Base-by-base conservation (phyloP, 2,329 filamentous ascomycete genomes). In the Aureobasidium zeae region DNA sequence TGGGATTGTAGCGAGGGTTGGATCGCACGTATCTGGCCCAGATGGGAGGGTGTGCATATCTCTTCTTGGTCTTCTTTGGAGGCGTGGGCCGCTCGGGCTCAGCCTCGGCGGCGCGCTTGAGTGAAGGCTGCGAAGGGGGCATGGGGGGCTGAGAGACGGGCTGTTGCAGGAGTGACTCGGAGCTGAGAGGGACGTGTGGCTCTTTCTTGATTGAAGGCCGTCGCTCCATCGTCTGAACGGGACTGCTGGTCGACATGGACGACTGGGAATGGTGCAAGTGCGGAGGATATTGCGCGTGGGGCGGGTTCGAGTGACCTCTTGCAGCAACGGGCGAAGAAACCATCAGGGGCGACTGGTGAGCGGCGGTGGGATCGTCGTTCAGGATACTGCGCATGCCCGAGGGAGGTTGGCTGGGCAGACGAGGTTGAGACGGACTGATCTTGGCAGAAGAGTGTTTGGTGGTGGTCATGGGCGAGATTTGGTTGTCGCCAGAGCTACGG, bases 11-110 rank as follows among this genome's bases (percentile, higher is more conserved):
- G 11, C 13, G 37, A 25, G 59, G 59, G 45, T 63, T 62, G 19
- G 43, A 43, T 11, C 39, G 49, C 19, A 49, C 44, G 7, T 60
- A 52, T n/a, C 54, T 48, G 5, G 60, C 60, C 60, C 60, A 63
- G 9, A 55, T 46, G 1, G 60, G 60, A 26, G 56, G 53, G 28
- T 57, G 49, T 8, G 44, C 51, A 41, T 60, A 58, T 42, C 56
- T 56, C 37, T 49, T 50, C 39, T 49, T 54, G 21, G 49, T 53
- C 26, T 52, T 55, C 46, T 63, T 63, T 6, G 47, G 37, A 17
- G 57, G 55, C 13, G 49, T 52, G 25, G 52, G 52, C 9, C 47
- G 48, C 4, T 49, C 45, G 8, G 48, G 35, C 3, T 52, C 47
- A 8, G 48, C 47, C 15, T 53, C 52, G 12, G 59, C 57, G 24